phyloP scores from a whole-genome alignment of 345 rosid genomes.

The Ceriops decandra region DNA sequence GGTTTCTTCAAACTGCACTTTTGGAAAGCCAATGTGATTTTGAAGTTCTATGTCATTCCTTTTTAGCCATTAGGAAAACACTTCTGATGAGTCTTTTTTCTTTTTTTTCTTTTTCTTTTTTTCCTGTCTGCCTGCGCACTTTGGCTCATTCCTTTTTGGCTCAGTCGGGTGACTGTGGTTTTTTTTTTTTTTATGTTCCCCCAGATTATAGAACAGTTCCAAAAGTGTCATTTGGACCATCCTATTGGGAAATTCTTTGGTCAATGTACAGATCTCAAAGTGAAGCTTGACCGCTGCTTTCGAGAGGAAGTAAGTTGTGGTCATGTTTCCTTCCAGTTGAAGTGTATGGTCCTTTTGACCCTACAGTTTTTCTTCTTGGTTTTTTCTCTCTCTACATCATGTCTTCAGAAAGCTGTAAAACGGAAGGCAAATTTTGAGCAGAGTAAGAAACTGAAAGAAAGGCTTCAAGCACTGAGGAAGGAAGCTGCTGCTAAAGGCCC shows the following conservation, averaged over 20 bases:
- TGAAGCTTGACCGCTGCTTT: slow-evolving; percentile 82
- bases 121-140: too few species aligned
- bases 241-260: slow-evolving; percentile 84
- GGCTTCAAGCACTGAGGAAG: slow-evolving; percentile 47
- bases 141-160: too few species aligned
- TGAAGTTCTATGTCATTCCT: too few species aligned
- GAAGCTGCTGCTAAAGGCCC: slow-evolving; percentile 35
- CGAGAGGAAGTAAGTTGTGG: slow-evolving; percentile 60
- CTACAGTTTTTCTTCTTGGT: not conserved
- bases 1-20: not conserved
- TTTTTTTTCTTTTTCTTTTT: too few species aligned
- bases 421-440: slow-evolving; percentile 76
- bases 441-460: slow-evolving; percentile 57
- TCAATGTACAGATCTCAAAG: slow-evolving; percentile 71
- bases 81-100: too few species aligned
- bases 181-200: not conserved
- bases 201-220: slow-evolving; percentile 85
- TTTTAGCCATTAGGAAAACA: too few species aligned
- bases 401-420: slow-evolving; percentile 73
- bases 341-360: not conserved
- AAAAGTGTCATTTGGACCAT: slow-evolving; percentile 82
- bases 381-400: not conserved
- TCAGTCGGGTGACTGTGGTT: too few species aligned
- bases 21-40: not conserved
- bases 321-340: slow-evolving; percentile 2